A percentile compares a stretch with the other conserved stretches of the same genome.
Conservation (phyloP, 139 green algal species). For the Chlorella sp. region DNA sequence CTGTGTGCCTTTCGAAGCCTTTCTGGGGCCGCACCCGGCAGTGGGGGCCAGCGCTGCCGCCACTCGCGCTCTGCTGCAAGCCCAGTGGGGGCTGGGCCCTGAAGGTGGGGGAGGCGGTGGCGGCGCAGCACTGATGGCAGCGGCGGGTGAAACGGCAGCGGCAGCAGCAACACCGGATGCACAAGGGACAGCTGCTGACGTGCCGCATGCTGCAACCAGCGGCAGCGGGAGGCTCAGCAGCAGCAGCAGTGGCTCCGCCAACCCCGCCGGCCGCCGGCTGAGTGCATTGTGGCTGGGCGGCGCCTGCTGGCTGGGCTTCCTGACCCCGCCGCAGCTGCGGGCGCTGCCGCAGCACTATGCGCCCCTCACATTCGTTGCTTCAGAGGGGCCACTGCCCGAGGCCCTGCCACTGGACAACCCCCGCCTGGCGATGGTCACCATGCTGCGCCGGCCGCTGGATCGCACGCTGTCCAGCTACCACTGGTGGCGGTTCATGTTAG, state of each 20-base stretch:
- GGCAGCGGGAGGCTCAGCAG: background rate
- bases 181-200: background rate
- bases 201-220: background rate
- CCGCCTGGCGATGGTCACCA: conserved; percentile 15
- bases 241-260: background rate
- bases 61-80: background rate
- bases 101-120: too few relatives aligned
- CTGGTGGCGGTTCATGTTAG: conserved; percentile 43
- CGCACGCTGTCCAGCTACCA: conserved; percentile 37
- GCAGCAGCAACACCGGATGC: too few relatives aligned
- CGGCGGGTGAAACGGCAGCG: too few relatives aligned
- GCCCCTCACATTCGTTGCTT: conserved; percentile 38
- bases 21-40: conserved; percentile 35
- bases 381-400: conserved; percentile 31
- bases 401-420: conserved; percentile 19
- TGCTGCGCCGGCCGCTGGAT: conserved; percentile 30
- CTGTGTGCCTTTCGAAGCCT: conserved; percentile 39
- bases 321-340: conserved; percentile 23
- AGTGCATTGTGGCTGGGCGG: conserved; percentile 26
- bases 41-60: conserved; percentile 3
- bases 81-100: background rate
- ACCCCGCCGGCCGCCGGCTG: background rate
- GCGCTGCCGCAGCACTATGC: conserved; percentile 24
- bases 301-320: conserved; percentile 40
- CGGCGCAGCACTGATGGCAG: too few relatives aligned